phyloP scores from a whole-genome alignment of 768 basidiomycete species.

The Rhodosporidiobolus sp. region DNA sequence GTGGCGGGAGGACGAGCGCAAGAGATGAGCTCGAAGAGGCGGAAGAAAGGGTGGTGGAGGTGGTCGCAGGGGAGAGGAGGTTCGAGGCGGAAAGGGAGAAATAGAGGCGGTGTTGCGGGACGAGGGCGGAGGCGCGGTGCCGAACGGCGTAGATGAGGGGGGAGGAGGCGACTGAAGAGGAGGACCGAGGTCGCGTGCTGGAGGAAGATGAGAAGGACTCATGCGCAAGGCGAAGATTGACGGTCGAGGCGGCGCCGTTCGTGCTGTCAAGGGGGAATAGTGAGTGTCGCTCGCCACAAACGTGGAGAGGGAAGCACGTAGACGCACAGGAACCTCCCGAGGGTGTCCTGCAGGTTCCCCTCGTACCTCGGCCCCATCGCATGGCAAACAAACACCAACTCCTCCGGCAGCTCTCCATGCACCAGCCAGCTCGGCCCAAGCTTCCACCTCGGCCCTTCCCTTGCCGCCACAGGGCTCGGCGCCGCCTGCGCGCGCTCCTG shows the following conservation, averaged over 20 bases:
- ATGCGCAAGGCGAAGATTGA: slow-evolving; percentile 14
- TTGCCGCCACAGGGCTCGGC: no score
- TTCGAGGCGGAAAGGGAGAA: slow-evolving; percentile 15
- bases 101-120: slow-evolving; percentile 19
- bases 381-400: slow-evolving; percentile 8
- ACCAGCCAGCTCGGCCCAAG: slow-evolving; percentile 19
- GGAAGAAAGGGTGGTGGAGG: not conserved
- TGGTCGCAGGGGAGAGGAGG: not conserved
- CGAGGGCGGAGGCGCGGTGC: slow-evolving; percentile 7
- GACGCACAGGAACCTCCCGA: slow-evolving; percentile 6
- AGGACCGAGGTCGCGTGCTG: no score
- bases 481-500: not conserved
- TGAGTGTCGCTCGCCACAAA: not conserved
- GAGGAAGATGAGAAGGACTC: not conserved
- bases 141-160: slow-evolving; percentile 14
- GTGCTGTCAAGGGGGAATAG: not conserved
- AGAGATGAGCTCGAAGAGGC: not conserved
- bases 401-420: slow-evolving; percentile 17
- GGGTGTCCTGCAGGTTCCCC: slow-evolving; percentile 11
- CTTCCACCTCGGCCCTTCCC: slow-evolving; percentile 5
- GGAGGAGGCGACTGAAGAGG: not conserved
- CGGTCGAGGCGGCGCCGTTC: slow-evolving; percentile 4
- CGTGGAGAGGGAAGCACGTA: accelerated
- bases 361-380: not conserved
- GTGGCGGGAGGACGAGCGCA: not conserved